These are phyloP conservation scores for Rhododendron ferrugineum DNA, from an alignment of 148 eudicot species.

Conservation along the genomic window DNA sequence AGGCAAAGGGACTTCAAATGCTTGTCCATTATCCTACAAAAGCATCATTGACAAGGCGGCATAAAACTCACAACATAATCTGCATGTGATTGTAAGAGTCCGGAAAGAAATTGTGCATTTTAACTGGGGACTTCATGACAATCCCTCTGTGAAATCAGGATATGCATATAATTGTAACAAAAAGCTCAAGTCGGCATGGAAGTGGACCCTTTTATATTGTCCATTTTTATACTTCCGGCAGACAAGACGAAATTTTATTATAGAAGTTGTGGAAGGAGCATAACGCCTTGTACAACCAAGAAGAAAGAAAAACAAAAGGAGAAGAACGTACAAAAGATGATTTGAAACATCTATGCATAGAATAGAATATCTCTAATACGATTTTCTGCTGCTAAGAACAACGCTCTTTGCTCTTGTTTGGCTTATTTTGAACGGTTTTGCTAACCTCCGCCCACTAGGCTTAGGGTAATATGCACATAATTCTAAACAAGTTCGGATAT, in stretches of 20 bases:
- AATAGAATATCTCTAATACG: not conserved
- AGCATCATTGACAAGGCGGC: not conserved
- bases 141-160: not conserved
- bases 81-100: not conserved
- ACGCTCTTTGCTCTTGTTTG: not conserved
- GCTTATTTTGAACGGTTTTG: not conserved
- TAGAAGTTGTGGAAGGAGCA: not conserved
- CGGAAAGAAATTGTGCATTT: not conserved
- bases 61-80: not conserved
- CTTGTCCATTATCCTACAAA: constrained; percentile 80
- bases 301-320: not conserved
- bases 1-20: constrained; percentile 77
- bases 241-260: not conserved
- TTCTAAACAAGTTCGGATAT: too few relatives aligned
- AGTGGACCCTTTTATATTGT: not conserved
- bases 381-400: not conserved
- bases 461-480: too few relatives aligned
- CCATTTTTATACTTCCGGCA: not conserved
- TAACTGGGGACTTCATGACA: not conserved
- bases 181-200: not conserved
- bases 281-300: not conserved
- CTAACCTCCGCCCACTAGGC: too few relatives aligned
- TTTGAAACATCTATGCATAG: not conserved
- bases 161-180: not conserved
- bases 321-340: not conserved